Evolutionary conservation across 352 stramenopile species (phyloP).

Genomic region (Pythium oligandrum): DNA sequence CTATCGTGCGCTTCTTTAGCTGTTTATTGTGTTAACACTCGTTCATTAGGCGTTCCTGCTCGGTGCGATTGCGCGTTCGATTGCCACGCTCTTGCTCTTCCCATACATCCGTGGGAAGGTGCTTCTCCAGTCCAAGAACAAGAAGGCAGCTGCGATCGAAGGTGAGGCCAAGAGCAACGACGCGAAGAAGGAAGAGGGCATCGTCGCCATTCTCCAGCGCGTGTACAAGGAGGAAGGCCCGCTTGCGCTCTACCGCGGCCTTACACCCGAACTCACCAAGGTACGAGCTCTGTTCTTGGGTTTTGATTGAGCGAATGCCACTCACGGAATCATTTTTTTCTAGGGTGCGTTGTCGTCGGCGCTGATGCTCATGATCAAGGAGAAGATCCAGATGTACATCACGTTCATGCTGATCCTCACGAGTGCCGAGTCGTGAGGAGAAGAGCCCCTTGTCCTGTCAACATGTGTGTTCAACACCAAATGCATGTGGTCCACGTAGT

Average conservation of each 20-base stretch:
- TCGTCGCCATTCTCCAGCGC: constrained; percentile 67
- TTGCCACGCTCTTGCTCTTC: constrained; percentile 96
- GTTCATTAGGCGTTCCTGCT: constrained; percentile 90
- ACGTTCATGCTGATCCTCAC: constrained; percentile 74
- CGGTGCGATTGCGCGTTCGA: constrained; percentile 89
- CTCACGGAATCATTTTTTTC: constrained; percentile 3
- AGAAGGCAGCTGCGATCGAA: constrained; percentile 28
- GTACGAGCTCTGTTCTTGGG: constrained; percentile 22
- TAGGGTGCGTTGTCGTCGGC: constrained; percentile 94
- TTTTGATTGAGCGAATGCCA: background rate
- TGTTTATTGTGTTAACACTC: constrained; percentile 18
- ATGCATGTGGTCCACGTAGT: no score
- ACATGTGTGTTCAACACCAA: no score
- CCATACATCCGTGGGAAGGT: constrained; percentile 96
- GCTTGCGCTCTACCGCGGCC: constrained; percentile 89
- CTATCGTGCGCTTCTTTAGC: background rate
- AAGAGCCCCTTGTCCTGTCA: no score
- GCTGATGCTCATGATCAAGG: constrained; percentile 98
- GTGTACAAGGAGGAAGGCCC: constrained; percentile 85
- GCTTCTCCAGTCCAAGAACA: constrained; percentile 88
- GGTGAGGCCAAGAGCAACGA: constrained; percentile 9
- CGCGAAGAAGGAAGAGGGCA: constrained; percentile 61
- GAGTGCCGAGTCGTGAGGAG: constrained; percentile 10
- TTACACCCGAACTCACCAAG: constrained; percentile 92
- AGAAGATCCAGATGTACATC: constrained; percentile 93